Evolutionary conservation across 2,329 filamentous ascomycete species (phyloP), one percentile per base, ranked within the genome.

Genomic region (Corinectria fuckeliana): DNA sequence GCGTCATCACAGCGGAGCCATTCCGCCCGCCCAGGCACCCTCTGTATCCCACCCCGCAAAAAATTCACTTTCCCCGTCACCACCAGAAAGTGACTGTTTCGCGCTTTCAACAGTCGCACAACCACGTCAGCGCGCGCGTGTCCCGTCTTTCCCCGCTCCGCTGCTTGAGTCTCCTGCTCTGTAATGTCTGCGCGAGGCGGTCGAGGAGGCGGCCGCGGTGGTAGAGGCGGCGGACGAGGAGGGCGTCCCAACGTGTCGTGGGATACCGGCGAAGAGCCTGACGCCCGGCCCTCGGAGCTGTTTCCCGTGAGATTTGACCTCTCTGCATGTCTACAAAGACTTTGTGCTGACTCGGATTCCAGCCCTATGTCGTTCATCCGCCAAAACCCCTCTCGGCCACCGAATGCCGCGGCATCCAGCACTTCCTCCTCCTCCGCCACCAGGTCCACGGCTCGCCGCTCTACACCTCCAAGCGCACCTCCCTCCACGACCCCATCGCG

Each of bases 241-340:
- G 78, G 81, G 45, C 72, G 78, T 16, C 80, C 78, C 10, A 78
- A 79, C 25, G 77, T 85, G 54, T 80, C 84, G 0, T 86, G 84
- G 81, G 80, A 81, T 42, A 78, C 74, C 16, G 77, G 80, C 38
- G 82, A 85, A 63, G 85, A 87, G 63, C 81, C 83, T 8, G 83
- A 86, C 70, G 80, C 80, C 50, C 78, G 82, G 28, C 85, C 85
- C 6, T 83, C 82, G n/a, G 85, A 87, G 64, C 80, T 85, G 9
- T 87, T 87, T 60, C 85, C 85, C 0, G 84, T 85, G 72, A 60
- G 80, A 67, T 45, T 21, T 7, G 7, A 21, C 16, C 1, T 14
- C 28, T 18, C 5, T 20, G 3, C 13, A 21, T 25, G 8, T 34
- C 3, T 16, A 1, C 13, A 44, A 26, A 38, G 23, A 25, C 23